Evolutionary conservation across 2,329 filamentous ascomycete genomes (phyloP).

Genomic region (Microdochium nivale): DNA sequence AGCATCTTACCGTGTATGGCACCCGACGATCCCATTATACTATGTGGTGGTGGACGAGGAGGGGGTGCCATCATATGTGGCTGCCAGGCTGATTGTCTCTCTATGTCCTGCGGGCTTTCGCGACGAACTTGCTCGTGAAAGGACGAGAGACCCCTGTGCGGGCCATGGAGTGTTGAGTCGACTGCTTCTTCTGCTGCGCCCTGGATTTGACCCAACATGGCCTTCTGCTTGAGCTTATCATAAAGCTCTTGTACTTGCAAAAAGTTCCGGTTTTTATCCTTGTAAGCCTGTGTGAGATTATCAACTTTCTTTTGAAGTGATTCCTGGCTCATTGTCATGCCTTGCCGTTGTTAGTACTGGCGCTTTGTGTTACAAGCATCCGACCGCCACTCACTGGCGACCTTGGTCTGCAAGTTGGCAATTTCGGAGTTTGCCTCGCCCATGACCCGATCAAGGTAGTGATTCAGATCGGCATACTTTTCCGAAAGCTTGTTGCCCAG

Average conservation of each 20-base stretch:
- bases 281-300: slow-evolving; percentile 56
- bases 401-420: slow-evolving; percentile 52
- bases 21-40: slow-evolving; percentile 5
- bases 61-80: not conserved
- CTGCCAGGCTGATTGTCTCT: not conserved
- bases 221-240: slow-evolving; percentile 48
- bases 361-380: slow-evolving; percentile 5
- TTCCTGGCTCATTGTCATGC: slow-evolving; percentile 53
- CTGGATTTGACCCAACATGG: slow-evolving; percentile 45
- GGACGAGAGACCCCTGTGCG: not conserved
- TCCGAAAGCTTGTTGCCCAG: slow-evolving; percentile 63
- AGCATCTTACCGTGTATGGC: slow-evolving; percentile 9
- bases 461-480: slow-evolving; percentile 57
- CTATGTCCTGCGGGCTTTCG: slow-evolving; percentile 1
- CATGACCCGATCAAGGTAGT: slow-evolving; percentile 63
- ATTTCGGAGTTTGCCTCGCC: slow-evolving; percentile 70
- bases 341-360: slow-evolving; percentile 13
- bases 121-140: slow-evolving; percentile 7
- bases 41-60: not conserved
- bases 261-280: slow-evolving; percentile 63
- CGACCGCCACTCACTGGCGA: slow-evolving; percentile 41
- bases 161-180: slow-evolving; percentile 27
- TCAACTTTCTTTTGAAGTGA: slow-evolving; percentile 61
- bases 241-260: slow-evolving; percentile 60
- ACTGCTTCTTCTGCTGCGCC: slow-evolving; percentile 43